phyloP scores from a whole-genome alignment of 176 grass and related monocot species.

The Dendrocalamus sinicus region DNA sequence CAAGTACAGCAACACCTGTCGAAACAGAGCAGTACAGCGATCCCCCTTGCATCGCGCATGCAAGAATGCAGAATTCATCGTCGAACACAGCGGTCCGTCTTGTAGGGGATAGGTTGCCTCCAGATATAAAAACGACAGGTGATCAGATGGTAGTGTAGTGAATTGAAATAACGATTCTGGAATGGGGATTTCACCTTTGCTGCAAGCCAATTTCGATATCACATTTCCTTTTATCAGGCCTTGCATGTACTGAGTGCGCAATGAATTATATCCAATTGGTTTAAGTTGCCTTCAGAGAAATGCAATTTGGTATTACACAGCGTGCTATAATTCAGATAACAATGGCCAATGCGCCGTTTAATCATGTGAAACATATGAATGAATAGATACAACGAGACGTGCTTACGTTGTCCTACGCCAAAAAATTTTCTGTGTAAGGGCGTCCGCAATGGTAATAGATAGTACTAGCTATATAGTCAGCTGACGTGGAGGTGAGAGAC shows the following conservation, averaged over 20 bases:
- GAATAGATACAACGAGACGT: too few species aligned
- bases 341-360: background rate
- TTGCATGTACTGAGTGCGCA: too few species aligned
- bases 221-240: too few species aligned
- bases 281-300: background rate
- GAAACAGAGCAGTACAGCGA: background rate
- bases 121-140: background rate
- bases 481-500: too few species aligned
- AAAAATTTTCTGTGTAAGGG: too few species aligned
- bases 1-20: background rate
- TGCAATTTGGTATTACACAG: background rate
- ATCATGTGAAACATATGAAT: constrained; percentile 4
- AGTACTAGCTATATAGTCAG: too few species aligned
- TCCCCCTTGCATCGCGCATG: background rate
- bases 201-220: background rate
- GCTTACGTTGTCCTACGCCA: too few species aligned
- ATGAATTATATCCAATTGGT: too few species aligned
- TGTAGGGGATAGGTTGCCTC: background rate
- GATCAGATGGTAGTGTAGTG: too few species aligned
- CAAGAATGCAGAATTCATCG: too few species aligned
- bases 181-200: too few species aligned
- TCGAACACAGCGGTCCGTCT: background rate
- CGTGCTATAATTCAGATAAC: background rate
- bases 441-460: too few species aligned
- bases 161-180: background rate